Evolutionary conservation across 2,329 filamentous ascomycete species (phyloP), one percentile per base, ranked within the genome.

Genomic region (Pseudogymnoascus sp.): DNA sequence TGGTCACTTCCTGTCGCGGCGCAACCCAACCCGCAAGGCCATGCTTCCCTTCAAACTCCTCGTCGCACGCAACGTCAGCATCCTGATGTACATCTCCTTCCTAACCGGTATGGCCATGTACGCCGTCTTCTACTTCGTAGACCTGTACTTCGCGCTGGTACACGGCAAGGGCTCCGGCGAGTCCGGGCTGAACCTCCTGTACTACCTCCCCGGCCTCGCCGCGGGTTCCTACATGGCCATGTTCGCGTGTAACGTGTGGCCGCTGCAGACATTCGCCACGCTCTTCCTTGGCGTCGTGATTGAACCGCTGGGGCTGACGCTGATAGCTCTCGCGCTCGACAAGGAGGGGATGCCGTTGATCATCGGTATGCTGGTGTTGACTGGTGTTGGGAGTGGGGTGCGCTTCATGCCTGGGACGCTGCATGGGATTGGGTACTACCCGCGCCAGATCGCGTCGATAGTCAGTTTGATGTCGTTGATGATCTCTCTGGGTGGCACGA

Each of bases 1-100:
- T 0, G 81, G 79, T 0, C 76, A 77, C 1, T 61, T 74, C 1
- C 73, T 86, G 25, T 75, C 80, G 0, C 73, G 77, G 3, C 71
- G 76, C n/a, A 80, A 85, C 34, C 81, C 83, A 1, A 75, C 73
- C 57, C 84, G 88, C 68, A 78, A 79, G 45, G 77, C 86, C 7
- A 89, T 90, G 86, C 79, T 90, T 13, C 85, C 86, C 0, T 87
- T 85, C 73, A 74, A 78, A 6, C 74, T 90, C 19, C 78, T 90
- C 54, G 73, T 75, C 2, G 79, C 82, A 63, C 79, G 81, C 36
- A 85, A 90, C 67, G 82, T 85, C 1, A 77, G 79, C 0, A 76
- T 89, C n/a, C 73, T 90, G n/a, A 82, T 85, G 66, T 81, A 82
- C 64, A 79, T 87, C 67, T 85, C 86, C 67, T 84, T 87, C 69